Evolutionary conservation across 345 rosid genomes (phyloP), one percentile per base, ranked within the genome.

Genomic region (Barbarea vulgaris): DNA sequence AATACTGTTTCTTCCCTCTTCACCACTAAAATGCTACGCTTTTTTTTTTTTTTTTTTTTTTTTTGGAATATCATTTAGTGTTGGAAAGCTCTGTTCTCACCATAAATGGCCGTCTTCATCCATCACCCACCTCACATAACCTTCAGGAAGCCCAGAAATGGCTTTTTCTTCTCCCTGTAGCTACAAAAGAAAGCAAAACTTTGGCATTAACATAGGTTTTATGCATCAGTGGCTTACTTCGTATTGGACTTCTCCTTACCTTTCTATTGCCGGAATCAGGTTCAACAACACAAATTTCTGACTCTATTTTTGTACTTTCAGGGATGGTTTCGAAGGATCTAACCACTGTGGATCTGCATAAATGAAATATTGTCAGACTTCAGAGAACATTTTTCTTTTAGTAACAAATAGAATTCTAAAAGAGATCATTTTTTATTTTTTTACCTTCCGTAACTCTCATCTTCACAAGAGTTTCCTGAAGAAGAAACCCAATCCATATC

Each of bases 401-500:
- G 28, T 33, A 28, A 4, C 36, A 24, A 21, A 66, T 64, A 42
- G 14, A 22, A 21, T 13, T 53, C 74, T 55, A 19, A 28, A 17
- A 33, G 6, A 25, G 1, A 19, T 7, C 3, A 5, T 51, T 25
- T 24, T 52, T 37, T 3, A 6, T 10, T 24, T 33, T 17, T 48
- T 70, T 84, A 95, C 97, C 97, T 90, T 67, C 83, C 89, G 73
- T 68, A 82, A 46, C 68, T 72, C 70, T 92, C 97, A 62, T 88
- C 97, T 63, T 92, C 96, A 9, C 86, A 86, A 9, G 96, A 90
- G 85, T 90, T 90, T 69, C 89, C 99, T 8, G 98, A 90, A 60
- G 99, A 92, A 76, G 97, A 95, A 59, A 86, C 81, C 93, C 93
- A 87, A n/a, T 88, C 98, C 77, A 86, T 64, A 76, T 89, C 95